Evolutionary conservation across 345 rosid genomes (phyloP).

Genomic region (Acer yangbiense): DNA sequence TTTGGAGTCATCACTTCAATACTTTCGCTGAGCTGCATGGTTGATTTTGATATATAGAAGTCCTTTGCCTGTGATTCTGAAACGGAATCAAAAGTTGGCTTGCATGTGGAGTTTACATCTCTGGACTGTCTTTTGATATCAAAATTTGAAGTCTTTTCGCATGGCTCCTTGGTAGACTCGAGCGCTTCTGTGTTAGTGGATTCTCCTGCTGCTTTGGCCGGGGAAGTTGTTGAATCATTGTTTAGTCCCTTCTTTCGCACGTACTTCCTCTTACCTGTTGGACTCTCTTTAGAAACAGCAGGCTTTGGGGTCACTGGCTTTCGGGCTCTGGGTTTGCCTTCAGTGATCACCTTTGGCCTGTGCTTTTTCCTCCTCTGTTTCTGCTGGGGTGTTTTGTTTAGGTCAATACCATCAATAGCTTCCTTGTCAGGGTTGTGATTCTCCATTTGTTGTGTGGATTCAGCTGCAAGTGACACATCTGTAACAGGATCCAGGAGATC

Average conservation of each 20-base stretch:
- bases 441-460: constrained; percentile 22
- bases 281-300: constrained; percentile 34
- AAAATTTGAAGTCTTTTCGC: constrained; percentile 63
- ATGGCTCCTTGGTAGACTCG: constrained; percentile 39
- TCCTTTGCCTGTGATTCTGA: constrained; percentile 26
- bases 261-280: constrained; percentile 57
- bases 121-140: constrained; percentile 30
- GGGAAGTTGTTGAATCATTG: constrained; percentile 28
- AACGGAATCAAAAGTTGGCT: constrained; percentile 16
- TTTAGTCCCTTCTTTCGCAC: constrained; percentile 38
- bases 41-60: constrained; percentile 26
- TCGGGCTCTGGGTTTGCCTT: constrained; percentile 49
- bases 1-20: constrained; percentile 28
- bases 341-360: constrained; percentile 76
- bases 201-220: constrained; percentile 36
- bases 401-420: constrained; percentile 24
- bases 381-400: constrained; percentile 57
- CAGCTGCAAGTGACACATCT: constrained; percentile 31
- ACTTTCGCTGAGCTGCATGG: constrained; percentile 7
- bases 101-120: constrained; percentile 20
- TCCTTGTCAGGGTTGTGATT: constrained; percentile 39
- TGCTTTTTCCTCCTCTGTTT: constrained; percentile 81
- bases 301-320: constrained; percentile 38
- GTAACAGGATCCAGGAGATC: constrained; percentile 26
- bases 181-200: constrained; percentile 29